Base-by-base conservation (phyloP, 2,329 filamentous ascomycete species). In the Botrytis hyacinthi region DNA sequence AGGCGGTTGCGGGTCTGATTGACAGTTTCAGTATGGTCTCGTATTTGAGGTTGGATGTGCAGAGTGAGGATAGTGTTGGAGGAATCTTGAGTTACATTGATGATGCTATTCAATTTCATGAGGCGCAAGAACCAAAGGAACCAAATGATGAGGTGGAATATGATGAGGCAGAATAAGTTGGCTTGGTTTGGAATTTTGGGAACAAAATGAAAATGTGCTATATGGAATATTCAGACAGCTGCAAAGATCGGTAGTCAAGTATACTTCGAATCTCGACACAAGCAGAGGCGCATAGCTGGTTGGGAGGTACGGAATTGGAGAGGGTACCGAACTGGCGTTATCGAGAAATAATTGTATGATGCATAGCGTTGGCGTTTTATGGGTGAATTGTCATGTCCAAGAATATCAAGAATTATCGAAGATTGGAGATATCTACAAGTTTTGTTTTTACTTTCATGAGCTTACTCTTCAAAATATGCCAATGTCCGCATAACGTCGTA, bases 1-100 rank as follows among this genome's bases (percentile, higher is more conserved):
- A 90, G 75, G 95, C 95, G 0, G 95, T 99, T 8, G 96, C 93
- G 0, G 90, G 93, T 71, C 85, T 99, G 76, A 97, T 99, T 77
- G 96, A 98, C 82, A 96, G 94, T 82, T 99, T 98, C 84, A 97
- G 94, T 84, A 97, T 99, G 93, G 93, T 99, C 20, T 97, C 93
- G 66, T 99, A 97, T 81, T 86, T 98, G 73, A 93, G 95, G 84
- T 86, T 98, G 62, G 93, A 98, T 80, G 92, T 91, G 42, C 92
- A 96, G 77, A 91, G 97, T 79, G 95, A 98, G 83, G 94, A 98
- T 79, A 98, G 95, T 80, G 91, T 98, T 6, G 91, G 88, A 1
- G 90, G 87, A 2, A 91, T 97, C 40, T 83, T 98, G 78, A 97
- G 94, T 85, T 94, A 97, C 83, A 96, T 98, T 78, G 95, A 98